Evolutionary conservation across 2,329 filamentous ascomycete genomes (phyloP).

Genomic region (Huntiella omanensis): DNA sequence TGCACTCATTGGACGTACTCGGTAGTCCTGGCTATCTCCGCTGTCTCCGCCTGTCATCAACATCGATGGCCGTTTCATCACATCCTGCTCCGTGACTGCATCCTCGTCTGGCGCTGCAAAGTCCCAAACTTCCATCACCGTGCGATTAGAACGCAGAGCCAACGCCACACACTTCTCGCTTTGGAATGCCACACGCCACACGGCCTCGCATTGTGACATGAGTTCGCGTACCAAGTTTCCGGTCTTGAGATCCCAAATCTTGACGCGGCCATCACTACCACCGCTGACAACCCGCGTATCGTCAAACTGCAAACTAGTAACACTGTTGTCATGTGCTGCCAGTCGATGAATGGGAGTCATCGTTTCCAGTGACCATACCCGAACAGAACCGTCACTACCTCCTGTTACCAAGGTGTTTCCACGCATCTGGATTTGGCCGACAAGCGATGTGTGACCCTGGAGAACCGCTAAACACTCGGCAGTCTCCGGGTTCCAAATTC

Average conservation of each 20-base stretch:
- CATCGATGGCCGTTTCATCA: conserved; percentile 30
- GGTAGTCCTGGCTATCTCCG: conserved; percentile 20
- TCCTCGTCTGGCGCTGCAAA: conserved; percentile 56
- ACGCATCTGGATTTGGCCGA: conserved; percentile 90
- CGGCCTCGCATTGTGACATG: conserved; percentile 77
- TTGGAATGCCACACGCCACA: conserved; percentile 96
- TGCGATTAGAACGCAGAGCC: conserved; percentile 65
- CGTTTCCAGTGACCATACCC: conserved; percentile 85
- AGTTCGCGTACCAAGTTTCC: conserved; percentile 81
- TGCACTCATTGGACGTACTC: conserved; percentile 32
- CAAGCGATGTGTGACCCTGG: conserved; percentile 90
- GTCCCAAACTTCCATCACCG: conserved; percentile 98
- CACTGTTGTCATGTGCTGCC: conserved; percentile 93
- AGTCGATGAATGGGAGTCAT: conserved; percentile 86
- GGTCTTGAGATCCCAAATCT: conserved; percentile 92
- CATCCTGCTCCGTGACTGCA: conserved; percentile 37
- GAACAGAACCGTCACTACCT: conserved; percentile 85
- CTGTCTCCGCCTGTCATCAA: conserved; percentile 14
- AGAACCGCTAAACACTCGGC: conserved; percentile 83
- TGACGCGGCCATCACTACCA: conserved; percentile 91
- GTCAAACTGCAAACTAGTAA: conserved; percentile 94
- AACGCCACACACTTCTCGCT: conserved; percentile 96
- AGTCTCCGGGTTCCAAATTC: conserved; percentile 85
- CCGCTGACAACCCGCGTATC: conserved; percentile 89
- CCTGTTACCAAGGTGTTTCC: conserved; percentile 89